phyloP scores from a whole-genome alignment of 768 basidiomycete genomes.

The Paxillus ammoniavirescens region DNA sequence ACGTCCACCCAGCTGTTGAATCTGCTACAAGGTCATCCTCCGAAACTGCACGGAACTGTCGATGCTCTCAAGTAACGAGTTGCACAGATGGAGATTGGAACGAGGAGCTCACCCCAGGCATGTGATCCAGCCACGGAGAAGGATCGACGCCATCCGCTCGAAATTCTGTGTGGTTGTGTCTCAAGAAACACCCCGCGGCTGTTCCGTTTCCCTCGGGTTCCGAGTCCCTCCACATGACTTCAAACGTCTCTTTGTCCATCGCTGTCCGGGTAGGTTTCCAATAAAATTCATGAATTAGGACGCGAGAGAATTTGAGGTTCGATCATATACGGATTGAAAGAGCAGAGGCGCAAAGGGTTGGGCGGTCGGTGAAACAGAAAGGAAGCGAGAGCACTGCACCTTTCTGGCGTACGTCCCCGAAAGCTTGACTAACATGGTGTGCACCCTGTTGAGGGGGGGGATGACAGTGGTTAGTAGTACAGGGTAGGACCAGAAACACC shows the following conservation, averaged over 20 bases:
- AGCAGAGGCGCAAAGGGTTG: neutral
- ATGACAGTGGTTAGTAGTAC: neutral
- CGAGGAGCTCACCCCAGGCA: conserved; percentile 48
- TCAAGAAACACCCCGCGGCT: conserved; percentile 62
- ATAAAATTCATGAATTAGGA: neutral
- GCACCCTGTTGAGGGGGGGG: conserved; percentile 55
- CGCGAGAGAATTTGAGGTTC: neutral
- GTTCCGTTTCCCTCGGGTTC: conserved; percentile 43
- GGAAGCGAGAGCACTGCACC: conserved; percentile 35
- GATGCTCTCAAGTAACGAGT: neutral
- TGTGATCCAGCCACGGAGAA: conserved; percentile 39
- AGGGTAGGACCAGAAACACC: neutral
- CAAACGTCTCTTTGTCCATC: conserved; percentile 71
- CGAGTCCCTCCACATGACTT: conserved; percentile 74
- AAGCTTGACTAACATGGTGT: conserved; percentile 67
- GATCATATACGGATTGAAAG: neutral
- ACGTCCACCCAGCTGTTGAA: conserved; percentile 51
- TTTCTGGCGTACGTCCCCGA: conserved; percentile 50
- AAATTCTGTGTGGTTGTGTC: conserved; percentile 62
- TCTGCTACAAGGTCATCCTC: conserved; percentile 40
- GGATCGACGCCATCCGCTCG: conserved; percentile 38
- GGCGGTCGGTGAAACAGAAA: too few species aligned
- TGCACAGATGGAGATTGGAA: neutral
- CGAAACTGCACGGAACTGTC: conserved; percentile 37
- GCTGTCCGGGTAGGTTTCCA: conserved; percentile 33